phyloP scores from a whole-genome alignment of 305 asterid species.

The Coffea humblotiana region DNA sequence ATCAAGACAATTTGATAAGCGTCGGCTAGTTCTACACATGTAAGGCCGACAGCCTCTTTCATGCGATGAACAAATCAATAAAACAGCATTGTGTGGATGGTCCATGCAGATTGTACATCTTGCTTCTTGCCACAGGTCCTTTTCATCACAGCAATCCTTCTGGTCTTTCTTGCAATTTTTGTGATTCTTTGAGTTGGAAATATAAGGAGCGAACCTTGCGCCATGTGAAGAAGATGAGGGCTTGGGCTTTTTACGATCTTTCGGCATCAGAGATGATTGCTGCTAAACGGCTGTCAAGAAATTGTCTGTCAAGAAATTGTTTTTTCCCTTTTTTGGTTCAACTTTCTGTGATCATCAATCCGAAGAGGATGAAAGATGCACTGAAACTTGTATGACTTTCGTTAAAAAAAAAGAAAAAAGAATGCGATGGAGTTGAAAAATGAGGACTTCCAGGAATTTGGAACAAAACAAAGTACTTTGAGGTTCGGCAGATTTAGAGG shows the following conservation, averaged over 20 bases:
- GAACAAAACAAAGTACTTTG: too few relatives aligned
- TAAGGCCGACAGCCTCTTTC: neutral
- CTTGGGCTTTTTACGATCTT: neutral
- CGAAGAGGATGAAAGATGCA: too few relatives aligned
- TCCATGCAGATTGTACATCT: slow-evolving; percentile 12
- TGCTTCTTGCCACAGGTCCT: neutral
- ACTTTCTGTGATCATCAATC: too few relatives aligned
- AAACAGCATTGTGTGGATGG: slow-evolving; percentile 3
- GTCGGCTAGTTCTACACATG: neutral
- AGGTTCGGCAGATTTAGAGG: too few relatives aligned
- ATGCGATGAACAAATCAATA: slow-evolving; percentile 1
- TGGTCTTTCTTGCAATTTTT: neutral
- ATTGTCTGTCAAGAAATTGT: too few relatives aligned
- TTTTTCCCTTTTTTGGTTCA: too few relatives aligned
- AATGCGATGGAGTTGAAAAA: too few relatives aligned
- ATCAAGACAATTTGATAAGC: neutral
- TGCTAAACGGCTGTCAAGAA: too few relatives aligned
- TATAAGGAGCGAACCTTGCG: neutral
- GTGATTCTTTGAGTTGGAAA: neutral
- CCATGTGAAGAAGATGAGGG: neutral
- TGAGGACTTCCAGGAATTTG: too few relatives aligned
- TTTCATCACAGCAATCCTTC: neutral
- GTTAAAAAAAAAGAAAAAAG: too few relatives aligned
- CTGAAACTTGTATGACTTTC: too few relatives aligned
- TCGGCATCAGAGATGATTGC: slow-evolving; percentile 8